These are phyloP conservation scores for Cercophora samala DNA, from an alignment of 495 filamentous ascomycete genomes.

Conservation along the genomic window DNA sequence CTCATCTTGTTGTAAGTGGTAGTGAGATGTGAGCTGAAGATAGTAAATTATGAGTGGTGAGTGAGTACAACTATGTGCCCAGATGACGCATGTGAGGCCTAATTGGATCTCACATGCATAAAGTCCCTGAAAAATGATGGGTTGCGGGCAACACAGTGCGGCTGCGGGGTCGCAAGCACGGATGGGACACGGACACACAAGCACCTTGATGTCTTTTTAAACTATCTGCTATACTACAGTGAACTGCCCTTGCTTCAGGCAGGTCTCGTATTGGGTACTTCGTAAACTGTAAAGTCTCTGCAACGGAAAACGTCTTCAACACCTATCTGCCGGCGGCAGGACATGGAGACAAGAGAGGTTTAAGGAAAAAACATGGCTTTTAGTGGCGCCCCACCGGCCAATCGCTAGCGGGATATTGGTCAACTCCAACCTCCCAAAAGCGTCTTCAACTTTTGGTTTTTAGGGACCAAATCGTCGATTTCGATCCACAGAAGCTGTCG, in stretches of 20 bases:
- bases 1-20: background rate
- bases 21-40: background rate
- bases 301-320: too few relatives aligned
- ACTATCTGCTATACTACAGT: too few relatives aligned
- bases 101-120: background rate
- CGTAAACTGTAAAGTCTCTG: too few relatives aligned
- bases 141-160: background rate
- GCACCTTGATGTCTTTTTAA: background rate
- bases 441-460: background rate
- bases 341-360: too few relatives aligned
- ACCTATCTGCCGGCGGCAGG: too few relatives aligned
- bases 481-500: background rate
- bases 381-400: background rate
- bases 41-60: background rate
- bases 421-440: slow-evolving; percentile 3
- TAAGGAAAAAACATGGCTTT: too few relatives aligned
- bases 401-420: background rate
- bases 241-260: background rate
- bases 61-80: slow-evolving; percentile 4
- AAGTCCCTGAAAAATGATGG: background rate
- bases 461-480: background rate
- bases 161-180: background rate
- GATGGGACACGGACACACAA: background rate
- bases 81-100: background rate
- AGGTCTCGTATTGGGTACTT: too few relatives aligned